Conservation (phyloP, 2,329 filamentous ascomycete species). For the Didymella lethalis region DNA sequence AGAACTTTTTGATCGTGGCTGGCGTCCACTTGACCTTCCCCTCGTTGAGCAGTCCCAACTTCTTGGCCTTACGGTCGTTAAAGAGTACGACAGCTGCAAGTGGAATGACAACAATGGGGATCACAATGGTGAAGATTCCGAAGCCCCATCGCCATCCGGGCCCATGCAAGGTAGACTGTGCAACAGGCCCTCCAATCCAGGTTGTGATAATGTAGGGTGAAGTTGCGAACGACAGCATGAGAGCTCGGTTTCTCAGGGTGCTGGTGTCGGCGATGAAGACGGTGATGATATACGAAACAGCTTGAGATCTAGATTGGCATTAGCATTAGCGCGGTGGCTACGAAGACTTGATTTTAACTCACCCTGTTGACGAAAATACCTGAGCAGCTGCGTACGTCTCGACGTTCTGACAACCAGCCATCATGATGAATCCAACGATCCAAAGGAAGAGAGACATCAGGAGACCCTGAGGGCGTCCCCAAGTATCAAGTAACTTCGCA, state of each 20-base stretch:
- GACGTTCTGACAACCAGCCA: not conserved
- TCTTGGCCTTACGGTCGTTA: not conserved
- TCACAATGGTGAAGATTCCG: not conserved
- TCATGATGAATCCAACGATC: not conserved
- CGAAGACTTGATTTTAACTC: not conserved
- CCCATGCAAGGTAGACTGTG: not conserved
- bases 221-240: slow-evolving; percentile 67
- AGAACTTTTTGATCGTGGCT: not conserved
- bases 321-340: not conserved
- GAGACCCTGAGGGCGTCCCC: slow-evolving; percentile 47
- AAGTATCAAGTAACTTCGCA: slow-evolving; percentile 51
- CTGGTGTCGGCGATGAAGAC: slow-evolving; percentile 74
- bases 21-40: not conserved
- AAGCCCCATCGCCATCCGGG: not conserved
- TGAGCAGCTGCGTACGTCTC: not conserved
- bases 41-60: not conserved
- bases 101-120: not conserved
- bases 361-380: not conserved
- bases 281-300: slow-evolving; percentile 61
- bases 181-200: slow-evolving; percentile 67
- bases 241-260: slow-evolving; percentile 66
- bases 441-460: slow-evolving; percentile 35
- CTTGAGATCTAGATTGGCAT: slow-evolving; percentile 17
- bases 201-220: slow-evolving; percentile 72
- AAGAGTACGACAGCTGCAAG: not conserved